Conservation (phyloP, 805 yeast species). For the Cyberlindnera galapagoensis region DNA sequence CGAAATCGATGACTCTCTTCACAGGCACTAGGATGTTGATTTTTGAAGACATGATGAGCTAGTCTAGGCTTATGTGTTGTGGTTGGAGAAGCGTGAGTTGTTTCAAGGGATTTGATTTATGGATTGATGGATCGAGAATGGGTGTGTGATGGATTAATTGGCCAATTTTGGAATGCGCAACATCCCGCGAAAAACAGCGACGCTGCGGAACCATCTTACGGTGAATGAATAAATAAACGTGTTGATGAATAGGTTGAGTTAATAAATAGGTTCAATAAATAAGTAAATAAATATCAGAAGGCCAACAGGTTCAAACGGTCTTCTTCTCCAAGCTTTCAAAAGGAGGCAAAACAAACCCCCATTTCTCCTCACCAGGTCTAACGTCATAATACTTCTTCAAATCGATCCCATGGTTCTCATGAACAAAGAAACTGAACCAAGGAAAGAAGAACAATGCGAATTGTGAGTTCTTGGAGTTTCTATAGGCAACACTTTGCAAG, state of each 20-base stretch:
- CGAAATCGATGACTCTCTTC: slow-evolving; percentile 90
- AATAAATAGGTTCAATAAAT: slow-evolving; percentile 4
- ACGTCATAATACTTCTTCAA: slow-evolving; percentile 39
- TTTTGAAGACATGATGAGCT: slow-evolving; percentile 37
- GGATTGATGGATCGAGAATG: too few relatives aligned
- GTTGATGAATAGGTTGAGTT: neutral
- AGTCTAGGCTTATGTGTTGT: too few relatives aligned
- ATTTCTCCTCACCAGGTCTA: slow-evolving; percentile 21
- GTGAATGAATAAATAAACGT: too few relatives aligned
- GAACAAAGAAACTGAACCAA: slow-evolving; percentile 76
- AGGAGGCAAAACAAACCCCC: slow-evolving; percentile 20
- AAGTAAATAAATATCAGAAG: slow-evolving; percentile 7
- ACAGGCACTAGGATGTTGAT: slow-evolving; percentile 84
- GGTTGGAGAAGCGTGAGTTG: too few relatives aligned
- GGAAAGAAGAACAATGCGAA: slow-evolving; percentile 57
- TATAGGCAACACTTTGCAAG: slow-evolving; percentile 66
- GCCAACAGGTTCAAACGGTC: slow-evolving; percentile 3
- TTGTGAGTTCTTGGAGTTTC: slow-evolving; percentile 71
- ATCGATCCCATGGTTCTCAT: slow-evolving; percentile 78
- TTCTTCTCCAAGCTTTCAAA: slow-evolving; percentile 18
- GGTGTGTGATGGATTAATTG: too few relatives aligned
- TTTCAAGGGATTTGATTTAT: too few relatives aligned
- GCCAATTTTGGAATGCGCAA: too few relatives aligned
- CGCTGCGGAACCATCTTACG: too few relatives aligned
- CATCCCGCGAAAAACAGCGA: too few relatives aligned